phyloP scores from a whole-genome alignment of 257 asterid genomes.

The Solanum ahanhuiri region DNA sequence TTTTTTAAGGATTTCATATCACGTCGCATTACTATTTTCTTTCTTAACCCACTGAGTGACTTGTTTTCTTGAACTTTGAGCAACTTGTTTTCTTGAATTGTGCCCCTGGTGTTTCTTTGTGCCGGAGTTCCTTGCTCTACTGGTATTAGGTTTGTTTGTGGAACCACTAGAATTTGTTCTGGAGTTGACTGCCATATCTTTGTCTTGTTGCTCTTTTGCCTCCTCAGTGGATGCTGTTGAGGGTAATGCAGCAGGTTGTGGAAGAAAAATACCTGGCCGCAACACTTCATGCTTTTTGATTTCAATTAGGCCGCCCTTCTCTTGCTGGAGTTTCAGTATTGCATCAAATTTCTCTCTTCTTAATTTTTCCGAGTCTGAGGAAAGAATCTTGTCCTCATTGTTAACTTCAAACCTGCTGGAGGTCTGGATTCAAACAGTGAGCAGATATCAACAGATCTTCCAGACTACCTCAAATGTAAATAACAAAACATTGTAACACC shows the following conservation, averaged over 20 bases:
- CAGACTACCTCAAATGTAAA: neutral
- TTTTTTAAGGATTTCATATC: neutral
- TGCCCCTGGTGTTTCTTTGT: slow-evolving; percentile 39
- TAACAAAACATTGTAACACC: neutral
- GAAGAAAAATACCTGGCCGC: slow-evolving; percentile 78
- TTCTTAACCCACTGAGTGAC: slow-evolving; percentile 55
- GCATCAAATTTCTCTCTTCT: slow-evolving; percentile 66
- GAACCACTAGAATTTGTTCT: slow-evolving; percentile 31
- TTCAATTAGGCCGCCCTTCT: slow-evolving; percentile 75
- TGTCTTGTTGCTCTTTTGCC: slow-evolving; percentile 15
- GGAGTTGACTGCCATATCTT: slow-evolving; percentile 14
- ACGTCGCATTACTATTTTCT: slow-evolving; percentile 12
- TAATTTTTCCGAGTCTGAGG: slow-evolving; percentile 12
- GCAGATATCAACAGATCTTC: neutral
- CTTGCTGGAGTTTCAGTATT: slow-evolving; percentile 54
- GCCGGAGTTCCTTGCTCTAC: slow-evolving; percentile 30
- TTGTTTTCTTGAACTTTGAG: slow-evolving; percentile 45
- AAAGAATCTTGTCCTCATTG: slow-evolving; percentile 26
- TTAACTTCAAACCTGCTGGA: slow-evolving; percentile 20
- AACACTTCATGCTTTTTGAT: slow-evolving; percentile 55
- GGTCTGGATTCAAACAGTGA: slow-evolving; percentile 21
- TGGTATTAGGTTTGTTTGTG: slow-evolving; percentile 30
- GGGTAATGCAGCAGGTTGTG: slow-evolving; percentile 35
- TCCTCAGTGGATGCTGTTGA: slow-evolving; percentile 17
- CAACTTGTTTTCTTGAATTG: slow-evolving; percentile 41